phyloP scores from a whole-genome alignment of 805 yeast genomes.

The Nakazawaea pomicola region DNA sequence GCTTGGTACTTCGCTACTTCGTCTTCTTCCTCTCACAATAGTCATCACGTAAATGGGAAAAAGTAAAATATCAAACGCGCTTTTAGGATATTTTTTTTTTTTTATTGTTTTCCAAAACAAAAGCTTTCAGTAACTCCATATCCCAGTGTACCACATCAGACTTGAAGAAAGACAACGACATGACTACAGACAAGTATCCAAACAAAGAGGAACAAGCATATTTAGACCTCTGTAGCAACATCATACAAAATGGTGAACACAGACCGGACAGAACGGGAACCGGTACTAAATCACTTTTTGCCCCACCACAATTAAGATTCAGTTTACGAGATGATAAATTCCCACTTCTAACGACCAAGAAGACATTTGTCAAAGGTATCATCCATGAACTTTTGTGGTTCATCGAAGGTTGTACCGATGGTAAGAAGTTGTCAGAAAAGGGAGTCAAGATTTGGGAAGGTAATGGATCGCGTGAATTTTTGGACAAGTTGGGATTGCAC shows the following conservation, averaged over 20 bases:
- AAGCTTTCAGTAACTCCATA: neutral
- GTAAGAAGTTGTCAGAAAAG: conserved; percentile 65
- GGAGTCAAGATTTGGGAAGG: conserved; percentile 99
- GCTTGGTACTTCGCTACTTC: too few species aligned
- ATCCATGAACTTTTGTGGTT: conserved; percentile 93
- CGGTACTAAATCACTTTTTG: conserved; percentile 86
- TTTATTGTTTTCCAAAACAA: too few species aligned
- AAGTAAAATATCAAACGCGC: neutral
- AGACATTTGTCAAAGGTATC: conserved; percentile 85
- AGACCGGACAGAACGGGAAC: conserved; percentile 98
- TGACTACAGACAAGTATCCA: conserved; percentile 3
- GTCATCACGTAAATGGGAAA: too few species aligned
- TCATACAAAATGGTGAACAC: conserved; percentile 79
- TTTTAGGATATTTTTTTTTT: neutral
- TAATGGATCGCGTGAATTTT: conserved; percentile 87
- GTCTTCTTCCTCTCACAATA: too few species aligned
- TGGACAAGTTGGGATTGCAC: conserved; percentile 76
- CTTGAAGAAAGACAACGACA: neutral
- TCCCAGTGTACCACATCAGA: too few species aligned
- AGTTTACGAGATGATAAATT: conserved; percentile 64
- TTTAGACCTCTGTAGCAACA: conserved; percentile 71
- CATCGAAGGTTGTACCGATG: conserved; percentile 84
- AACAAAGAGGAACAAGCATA: conserved; percentile 75
- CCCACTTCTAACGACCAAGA: conserved; percentile 90
- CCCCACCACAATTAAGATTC: conserved; percentile 93